Conservation (phyloP, 2,329 filamentous ascomycete species). For the Colletotrichum sp. region DNA sequence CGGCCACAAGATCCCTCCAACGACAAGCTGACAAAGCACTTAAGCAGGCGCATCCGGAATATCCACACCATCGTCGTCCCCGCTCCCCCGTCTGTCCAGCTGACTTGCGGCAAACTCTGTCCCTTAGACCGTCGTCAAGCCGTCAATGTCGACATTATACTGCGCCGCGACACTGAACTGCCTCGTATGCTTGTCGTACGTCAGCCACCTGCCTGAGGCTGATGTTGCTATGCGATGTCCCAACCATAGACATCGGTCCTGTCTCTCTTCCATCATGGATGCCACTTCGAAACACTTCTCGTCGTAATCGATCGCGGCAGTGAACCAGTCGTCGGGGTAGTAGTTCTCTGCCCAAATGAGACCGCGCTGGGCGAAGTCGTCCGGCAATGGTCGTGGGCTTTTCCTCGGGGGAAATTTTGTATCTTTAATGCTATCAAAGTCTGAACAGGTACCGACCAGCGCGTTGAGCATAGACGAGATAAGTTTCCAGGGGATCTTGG, state of each 20-base stretch:
- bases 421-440: constrained; percentile 27
- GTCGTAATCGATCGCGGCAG: constrained; percentile 66
- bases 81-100: no score
- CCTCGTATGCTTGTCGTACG: constrained; percentile 42
- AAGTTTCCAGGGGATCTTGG: constrained; percentile 57
- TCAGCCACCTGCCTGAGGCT: constrained; percentile 45
- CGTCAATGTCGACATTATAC: constrained; percentile 33
- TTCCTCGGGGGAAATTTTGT: constrained; percentile 51
- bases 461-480: constrained; percentile 46
- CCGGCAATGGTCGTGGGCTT: constrained; percentile 63
- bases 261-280: constrained; percentile 61
- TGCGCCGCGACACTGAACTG: constrained; percentile 43
- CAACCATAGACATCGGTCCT: constrained; percentile 64
- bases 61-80: background rate
- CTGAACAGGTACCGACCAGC: constrained; percentile 23
- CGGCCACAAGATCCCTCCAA: no score
- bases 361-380: constrained; percentile 72
- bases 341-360: constrained; percentile 65
- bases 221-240: constrained; percentile 50
- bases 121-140: background rate
- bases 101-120: background rate
- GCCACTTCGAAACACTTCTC: constrained; percentile 69
- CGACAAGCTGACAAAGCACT: no score
- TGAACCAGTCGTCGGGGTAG: constrained; percentile 65
- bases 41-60: background rate